Base-by-base conservation (phyloP, 768 basidiomycete genomes). In the Fibroporia radiculosa region DNA sequence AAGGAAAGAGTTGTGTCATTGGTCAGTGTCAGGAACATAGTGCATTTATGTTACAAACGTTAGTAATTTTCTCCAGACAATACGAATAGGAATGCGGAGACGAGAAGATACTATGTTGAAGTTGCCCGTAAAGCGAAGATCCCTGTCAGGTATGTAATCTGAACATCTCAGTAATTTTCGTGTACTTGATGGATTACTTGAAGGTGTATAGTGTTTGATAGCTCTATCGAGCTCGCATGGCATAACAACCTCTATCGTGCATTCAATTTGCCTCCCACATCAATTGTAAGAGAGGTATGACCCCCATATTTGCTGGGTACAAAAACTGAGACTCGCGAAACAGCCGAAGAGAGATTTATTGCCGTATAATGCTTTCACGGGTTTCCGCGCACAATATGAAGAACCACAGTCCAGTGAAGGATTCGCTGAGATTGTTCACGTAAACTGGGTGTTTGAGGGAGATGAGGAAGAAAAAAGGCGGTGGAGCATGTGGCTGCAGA, bases 191-290 rank as follows among this genome's bases (percentile, higher is more conserved):
- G 19, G 24, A 5, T 16, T 12, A 14, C 19, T 6, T 25, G 6
- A 39, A 86, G 88, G 44, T 87, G 88, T 57, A 77, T 93, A 59
- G 51, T 74, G 22, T 95, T 96, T 54, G 69, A 77, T 7, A 85
- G 81, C 34, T 76, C 84, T 7, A 54, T 78, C n/a, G 85, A 91
- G 36, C 72, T 95, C 6, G 89, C 89, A 2, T 87, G 82, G 82
- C 95, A 97, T 62, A 96, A 97, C 61, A 93, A 93, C 56, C 63
- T 93, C 6, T 96, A 95, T 58, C 78, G 93, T 24, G 80, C 89
- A 28, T 87, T 69, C 51, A 75, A 74, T 48, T 64, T 74, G 24
- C 77, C 80, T 0, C 59, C 73, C 2, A 68, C 69, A 1, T 61
- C 66, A n/a, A 57, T 63, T 26, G 58, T 55, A 1, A 59, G 58